Evolutionary conservation across 345 rosid genomes (phyloP).

Genomic region (Gossypium turneri): DNA sequence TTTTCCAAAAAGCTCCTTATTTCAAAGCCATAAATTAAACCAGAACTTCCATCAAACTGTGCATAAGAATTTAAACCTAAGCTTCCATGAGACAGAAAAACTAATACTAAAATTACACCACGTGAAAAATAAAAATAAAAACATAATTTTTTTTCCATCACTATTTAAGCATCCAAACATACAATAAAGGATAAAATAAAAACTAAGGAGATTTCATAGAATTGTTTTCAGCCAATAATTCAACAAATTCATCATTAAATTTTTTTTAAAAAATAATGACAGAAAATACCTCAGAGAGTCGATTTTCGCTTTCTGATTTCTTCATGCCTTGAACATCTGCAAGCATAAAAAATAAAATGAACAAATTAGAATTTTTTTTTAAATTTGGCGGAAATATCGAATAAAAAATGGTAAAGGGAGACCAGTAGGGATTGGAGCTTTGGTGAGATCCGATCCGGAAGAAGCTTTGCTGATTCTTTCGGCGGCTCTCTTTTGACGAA

Average conservation of each 20-base stretch:
- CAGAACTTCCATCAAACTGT: not conserved
- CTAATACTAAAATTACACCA: not conserved
- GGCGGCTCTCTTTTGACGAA: slow-evolving; percentile 90
- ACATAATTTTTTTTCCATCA: not conserved
- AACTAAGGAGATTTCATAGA: not conserved
- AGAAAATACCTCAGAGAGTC: slow-evolving; percentile 64
- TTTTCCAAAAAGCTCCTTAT: not conserved
- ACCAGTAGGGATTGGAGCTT: slow-evolving; percentile 51
- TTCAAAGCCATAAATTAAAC: not conserved
- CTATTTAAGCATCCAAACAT: not conserved
- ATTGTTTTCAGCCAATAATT: not conserved
- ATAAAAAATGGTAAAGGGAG: slow-evolving; percentile 16
- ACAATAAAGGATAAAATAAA: not conserved
- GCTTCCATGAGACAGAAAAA: not conserved
- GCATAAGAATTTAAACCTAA: not conserved
- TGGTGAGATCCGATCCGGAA: slow-evolving; percentile 81
- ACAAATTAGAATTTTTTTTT: not conserved
- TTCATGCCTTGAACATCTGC: slow-evolving; percentile 54
- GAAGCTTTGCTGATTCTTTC: slow-evolving; percentile 72
- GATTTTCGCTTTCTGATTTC: slow-evolving; percentile 78
- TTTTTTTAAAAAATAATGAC: not conserved
- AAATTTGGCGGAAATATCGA: not conserved
- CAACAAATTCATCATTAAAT: not conserved
- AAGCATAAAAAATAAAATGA: not conserved
- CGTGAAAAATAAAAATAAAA: not conserved